Evolutionary conservation across 306 rosid genomes (phyloP), one percentile per base, ranked within the genome.

Genomic region (Inga leiocalycina): DNA sequence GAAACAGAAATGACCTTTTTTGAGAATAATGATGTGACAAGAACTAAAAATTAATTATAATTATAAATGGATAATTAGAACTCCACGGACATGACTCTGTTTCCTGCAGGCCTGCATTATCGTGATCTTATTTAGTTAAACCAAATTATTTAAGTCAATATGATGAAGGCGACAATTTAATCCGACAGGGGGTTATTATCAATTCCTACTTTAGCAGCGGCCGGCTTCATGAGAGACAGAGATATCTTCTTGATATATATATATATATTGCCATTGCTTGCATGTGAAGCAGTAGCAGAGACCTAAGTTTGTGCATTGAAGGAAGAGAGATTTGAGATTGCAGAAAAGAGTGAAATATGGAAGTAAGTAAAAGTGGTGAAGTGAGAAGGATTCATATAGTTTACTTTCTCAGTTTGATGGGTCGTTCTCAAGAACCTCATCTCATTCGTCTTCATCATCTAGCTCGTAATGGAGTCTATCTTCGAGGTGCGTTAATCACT

Each of bases 371-470:
- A 84, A 74, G 80, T 65, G 88, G 91, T 65, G 89, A 93, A 88
- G 87, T 90, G 73, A 86, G 97, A 84, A 86, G 90, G 77, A 77
- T 95, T 85, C 95, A 95, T 75, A 88, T 95, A 54, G 69, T 93
- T 52, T 95, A 95, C 80, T 93, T 88, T 70, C 93, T 95, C 22
- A 88, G 85, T 75, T 91, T 84, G 34, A 83, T 84, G 81, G 94
- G 93, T 71, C 92, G 80, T 7, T 71, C 84, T 13, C 95, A 92
- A 14, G 97, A 90, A 32, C 97, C 95, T n/a, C 98, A 95, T 85
- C 98, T 95, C 68, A 82, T 93, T 76, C 92, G 95, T 12, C 88
- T 95, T 74, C 94, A 91, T 46, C 98, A 93, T 85, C 86, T 88
- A 4, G 65, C 90, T 57, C 86, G 91, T 37, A 85, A 75, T 64